Conservation (phyloP, 768 basidiomycete genomes). For the Naganishia antarctica region DNA sequence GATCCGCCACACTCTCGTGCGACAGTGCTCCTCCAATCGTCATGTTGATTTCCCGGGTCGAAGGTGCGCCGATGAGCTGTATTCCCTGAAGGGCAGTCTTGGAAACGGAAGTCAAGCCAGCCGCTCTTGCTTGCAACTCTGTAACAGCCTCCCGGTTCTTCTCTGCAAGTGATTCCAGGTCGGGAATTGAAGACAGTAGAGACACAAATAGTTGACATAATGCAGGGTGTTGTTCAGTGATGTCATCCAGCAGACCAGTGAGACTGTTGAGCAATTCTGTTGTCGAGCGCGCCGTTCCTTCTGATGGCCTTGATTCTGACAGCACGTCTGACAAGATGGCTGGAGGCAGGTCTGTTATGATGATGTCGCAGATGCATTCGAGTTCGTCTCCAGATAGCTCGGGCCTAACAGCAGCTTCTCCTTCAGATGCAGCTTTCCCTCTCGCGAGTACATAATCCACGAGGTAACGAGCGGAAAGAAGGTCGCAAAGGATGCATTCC, state of each 20-base stretch:
- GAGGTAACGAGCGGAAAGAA: neutral
- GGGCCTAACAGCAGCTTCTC: no score
- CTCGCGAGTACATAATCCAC: neutral
- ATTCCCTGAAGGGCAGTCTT: neutral
- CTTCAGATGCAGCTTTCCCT: neutral
- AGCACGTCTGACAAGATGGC: neutral
- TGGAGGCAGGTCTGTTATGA: neutral
- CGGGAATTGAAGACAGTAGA: neutral
- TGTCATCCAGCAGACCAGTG: neutral
- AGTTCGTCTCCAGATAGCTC: neutral
- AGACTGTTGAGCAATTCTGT: neutral
- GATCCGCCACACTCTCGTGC: no score
- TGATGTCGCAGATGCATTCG: neutral
- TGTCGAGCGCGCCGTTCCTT: neutral
- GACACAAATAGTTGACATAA: neutral
- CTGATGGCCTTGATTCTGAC: neutral
- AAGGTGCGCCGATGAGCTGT: neutral
- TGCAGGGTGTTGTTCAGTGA: neutral
- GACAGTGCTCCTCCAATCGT: neutral
- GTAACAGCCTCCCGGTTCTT: neutral
- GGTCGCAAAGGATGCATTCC: slow-evolving; percentile 1
- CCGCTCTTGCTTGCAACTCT: neutral
- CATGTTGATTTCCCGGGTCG: neutral
- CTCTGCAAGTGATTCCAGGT: neutral
- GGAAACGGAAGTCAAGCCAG: neutral